Evolutionary conservation across 179 eudicot species (phyloP).

Genomic region (Silene vulgaris): DNA sequence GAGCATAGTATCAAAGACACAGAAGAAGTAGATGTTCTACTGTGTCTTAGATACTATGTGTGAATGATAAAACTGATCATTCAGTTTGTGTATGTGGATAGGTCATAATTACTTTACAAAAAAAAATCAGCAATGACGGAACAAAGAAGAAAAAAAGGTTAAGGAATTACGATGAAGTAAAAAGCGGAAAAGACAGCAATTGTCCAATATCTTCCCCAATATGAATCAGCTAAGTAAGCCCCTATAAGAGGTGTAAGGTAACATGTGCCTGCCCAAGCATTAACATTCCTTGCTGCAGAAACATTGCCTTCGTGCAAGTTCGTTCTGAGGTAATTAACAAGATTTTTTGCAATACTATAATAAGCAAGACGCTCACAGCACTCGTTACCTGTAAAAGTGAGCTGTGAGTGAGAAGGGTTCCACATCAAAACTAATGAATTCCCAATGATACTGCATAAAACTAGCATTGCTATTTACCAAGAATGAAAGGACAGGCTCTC

Average conservation of each 20-base stretch:
- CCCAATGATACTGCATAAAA: not conserved
- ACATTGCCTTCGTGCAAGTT: constrained; percentile 29
- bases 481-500: constrained; percentile 34
- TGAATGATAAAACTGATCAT: too few relatives aligned
- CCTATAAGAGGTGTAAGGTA: constrained; percentile 33
- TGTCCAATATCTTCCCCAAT: constrained; percentile 38
- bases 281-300: constrained; percentile 29
- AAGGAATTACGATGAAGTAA: constrained; percentile 20
- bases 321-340: constrained; percentile 26
- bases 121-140: not conserved
- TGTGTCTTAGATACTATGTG: too few relatives aligned
- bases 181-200: constrained; percentile 31
- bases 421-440: not conserved
- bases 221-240: constrained; percentile 35
- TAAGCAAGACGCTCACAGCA: constrained; percentile 34
- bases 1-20: not conserved
- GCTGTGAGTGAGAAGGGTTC: not conserved
- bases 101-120: not conserved
- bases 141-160: not conserved
- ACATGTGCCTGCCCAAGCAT: constrained; percentile 33
- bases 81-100: too few relatives aligned
- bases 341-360: constrained; percentile 29
- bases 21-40: too few relatives aligned
- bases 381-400: constrained; percentile 23
- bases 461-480: constrained; percentile 18